Evolutionary conservation across 2,329 filamentous ascomycete species (phyloP), one percentile per base, ranked within the genome.

Genomic region (Venturia effusa): DNA sequence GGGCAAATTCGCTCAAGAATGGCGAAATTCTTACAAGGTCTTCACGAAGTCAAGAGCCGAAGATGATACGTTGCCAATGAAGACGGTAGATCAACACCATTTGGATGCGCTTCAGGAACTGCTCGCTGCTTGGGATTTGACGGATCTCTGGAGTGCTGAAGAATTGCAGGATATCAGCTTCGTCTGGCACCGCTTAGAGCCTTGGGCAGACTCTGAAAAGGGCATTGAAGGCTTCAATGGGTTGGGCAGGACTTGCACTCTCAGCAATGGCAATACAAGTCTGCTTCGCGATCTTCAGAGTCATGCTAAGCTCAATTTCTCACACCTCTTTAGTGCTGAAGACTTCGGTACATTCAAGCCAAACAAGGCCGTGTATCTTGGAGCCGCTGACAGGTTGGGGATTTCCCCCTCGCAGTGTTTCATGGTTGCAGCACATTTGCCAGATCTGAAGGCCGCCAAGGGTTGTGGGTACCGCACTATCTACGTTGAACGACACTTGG

Each of bases 301-400:
- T 61, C 79, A 84, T 68, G 86, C 83, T 1, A 73, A 74, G 4
- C 79, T 92, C 61, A 81, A 80, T 0, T 93, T 92, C 69, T 78
- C 79, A 27, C 75, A 79, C 63, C 69, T 92, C 45, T 77, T 88
- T 65, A 89, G 85, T 10, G 84, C 85, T 0, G 88, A 89, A 74
- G 81, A 87, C 67, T 93, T 92, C 71, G 77, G 79, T 55, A 84
- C 84, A 0, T 94, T 93, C 73, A 94, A 94, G 77, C 89, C 89
- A 0, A 80, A 83, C 66, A 82, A 83, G 8, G 77, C 73, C 61
- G 85, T 87, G 1, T 94, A 94, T 70, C 78, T 82, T 1, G 89
- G 89, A 4, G 89, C 87, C 0, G 88, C 80, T 1, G 74, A 78
- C 64, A 79, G 77, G 67, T 74, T 92, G 62, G 83, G 81, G 0